phyloP scores from a whole-genome alignment of 805 yeast genomes.

The Saccharomycopsis fibuligera region DNA sequence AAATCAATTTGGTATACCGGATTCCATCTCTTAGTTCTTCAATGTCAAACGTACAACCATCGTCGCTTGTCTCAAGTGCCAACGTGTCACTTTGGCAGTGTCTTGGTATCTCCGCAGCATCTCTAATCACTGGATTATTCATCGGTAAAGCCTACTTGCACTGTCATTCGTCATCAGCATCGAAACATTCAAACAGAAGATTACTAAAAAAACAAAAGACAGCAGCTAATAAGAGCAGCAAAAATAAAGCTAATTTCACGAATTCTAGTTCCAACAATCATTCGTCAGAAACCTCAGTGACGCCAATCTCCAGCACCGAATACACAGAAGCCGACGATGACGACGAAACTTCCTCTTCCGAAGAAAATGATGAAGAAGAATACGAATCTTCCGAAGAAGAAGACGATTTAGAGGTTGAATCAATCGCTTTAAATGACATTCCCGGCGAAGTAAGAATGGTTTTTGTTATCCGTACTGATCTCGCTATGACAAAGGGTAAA shows the following conservation, averaged over 20 bases:
- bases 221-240: too few species aligned
- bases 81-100: too few species aligned
- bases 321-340: neutral
- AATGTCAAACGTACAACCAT: too few species aligned
- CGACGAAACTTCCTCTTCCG: neutral
- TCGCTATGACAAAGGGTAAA: conserved; percentile 91
- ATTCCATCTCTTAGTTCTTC: too few species aligned
- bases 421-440: conserved; percentile 51
- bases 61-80: too few species aligned
- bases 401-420: conserved; percentile 53
- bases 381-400: conserved; percentile 41
- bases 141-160: neutral
- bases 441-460: conserved; percentile 87
- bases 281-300: neutral
- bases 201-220: too few species aligned
- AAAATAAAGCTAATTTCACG: neutral
- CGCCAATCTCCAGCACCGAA: neutral
- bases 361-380: conserved; percentile 23
- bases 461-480: conserved; percentile 77
- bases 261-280: neutral
- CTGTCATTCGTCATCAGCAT: neutral
- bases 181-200: neutral
- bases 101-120: neutral
- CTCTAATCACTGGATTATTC: conserved; percentile 12
- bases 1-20: too few species aligned